Conservation (phyloP, 176 grass and related monocot species). For the barley (Hordeum vulgare) region MorexV3_pseudomolecules_assembly NC_058522.1:376646145-376646644, state of each 20-base stretch:
- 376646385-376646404: neutral
- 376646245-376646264: conserved; percentile 72
- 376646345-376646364: conserved; percentile 15
- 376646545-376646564: neutral
- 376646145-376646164: neutral
- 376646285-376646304: conserved; percentile 58
- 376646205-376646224: conserved; percentile 19
- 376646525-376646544: neutral
- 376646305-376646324: conserved; percentile 80
- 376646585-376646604: neutral
- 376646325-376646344: conserved; percentile 25
- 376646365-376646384: neutral
- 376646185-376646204: neutral
- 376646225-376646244: neutral
- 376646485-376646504: neutral
- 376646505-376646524: neutral
- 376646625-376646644: neutral
- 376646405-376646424: neutral
- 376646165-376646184: neutral
- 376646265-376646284: conserved; percentile 96
- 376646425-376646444: neutral
- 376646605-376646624: neutral
- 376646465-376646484: neutral
- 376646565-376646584: neutral
- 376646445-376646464: neutral